Conservation (phyloP, 306 rosid genomes). For the Geum urbanum region DNA sequence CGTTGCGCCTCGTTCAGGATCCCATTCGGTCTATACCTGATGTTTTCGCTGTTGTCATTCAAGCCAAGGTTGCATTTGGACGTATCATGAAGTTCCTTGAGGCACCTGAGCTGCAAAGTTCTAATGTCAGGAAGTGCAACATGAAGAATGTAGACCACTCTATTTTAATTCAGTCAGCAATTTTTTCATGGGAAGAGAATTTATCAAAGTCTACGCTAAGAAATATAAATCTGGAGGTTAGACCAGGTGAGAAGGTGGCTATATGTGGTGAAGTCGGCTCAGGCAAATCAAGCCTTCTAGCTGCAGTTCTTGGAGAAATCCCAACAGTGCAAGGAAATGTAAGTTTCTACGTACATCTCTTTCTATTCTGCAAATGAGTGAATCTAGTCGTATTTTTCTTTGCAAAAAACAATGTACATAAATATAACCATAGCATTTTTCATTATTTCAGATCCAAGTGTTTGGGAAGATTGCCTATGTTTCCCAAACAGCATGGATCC, state of each 20-base stretch:
- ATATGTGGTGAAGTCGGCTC: constrained; percentile 93
- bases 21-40: constrained; percentile 66
- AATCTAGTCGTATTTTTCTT: neutral
- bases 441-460: constrained; percentile 52
- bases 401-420: neutral
- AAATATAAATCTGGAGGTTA: constrained; percentile 51
- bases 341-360: constrained; percentile 25
- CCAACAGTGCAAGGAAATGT: constrained; percentile 56
- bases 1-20: constrained; percentile 84
- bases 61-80: constrained; percentile 70
- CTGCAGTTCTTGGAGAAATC: constrained; percentile 86
- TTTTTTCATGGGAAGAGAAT: constrained; percentile 74
- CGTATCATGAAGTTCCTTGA: constrained; percentile 63
- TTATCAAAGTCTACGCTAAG: constrained; percentile 47
- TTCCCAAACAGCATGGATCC: constrained; percentile 97
- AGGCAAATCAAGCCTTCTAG: constrained; percentile 76
- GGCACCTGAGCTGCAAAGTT: constrained; percentile 65
- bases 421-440: constrained; percentile 7
- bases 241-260: constrained; percentile 70
- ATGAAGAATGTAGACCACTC: constrained; percentile 29
- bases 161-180: constrained; percentile 49
- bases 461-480: constrained; percentile 77
- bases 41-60: constrained; percentile 69
- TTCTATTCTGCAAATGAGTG: neutral
- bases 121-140: constrained; percentile 28